Evolutionary conservation across 495 filamentous ascomycete species (phyloP), one percentile per base, ranked within the genome.

Genomic region (Aspergillus heteromorphus): DNA sequence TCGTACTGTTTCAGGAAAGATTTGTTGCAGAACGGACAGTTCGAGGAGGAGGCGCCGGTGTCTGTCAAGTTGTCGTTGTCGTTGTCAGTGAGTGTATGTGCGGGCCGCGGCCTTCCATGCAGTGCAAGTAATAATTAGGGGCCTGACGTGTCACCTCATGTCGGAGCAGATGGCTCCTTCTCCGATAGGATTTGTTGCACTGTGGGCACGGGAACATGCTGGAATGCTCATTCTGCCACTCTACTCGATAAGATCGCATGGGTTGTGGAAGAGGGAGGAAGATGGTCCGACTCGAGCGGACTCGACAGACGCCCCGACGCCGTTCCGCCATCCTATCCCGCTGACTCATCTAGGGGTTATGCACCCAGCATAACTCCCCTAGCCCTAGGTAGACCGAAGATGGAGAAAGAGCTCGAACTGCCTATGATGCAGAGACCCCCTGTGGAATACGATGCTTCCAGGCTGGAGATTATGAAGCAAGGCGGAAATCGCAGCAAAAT

Each of bases 1-100:
- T 25, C 56, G 5, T 56, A 73, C 70, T 59, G 59, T 36, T 71
- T 73, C 27, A 62, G 21, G 40, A 73, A 71, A 2, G 67, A 51
- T 48, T 73, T 73, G 1, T 66, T 62, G 58, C 70, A 73, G n/a
- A 71, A 61, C 4, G 65, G 68, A n/a, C 70, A 73, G 45, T 55
- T 63, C 13, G 63, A 68, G 43, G 64, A 49, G 25, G 36, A 48
- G 25, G 66, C 57, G 16, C 48, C 48, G 40, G 59, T 65, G 59
- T 73, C 70, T 73, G 17, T 34, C 21, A 14, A 7, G 23, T 27
- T 7, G 23, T 27, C 23, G 7, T 27, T 27, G 23, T 27, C 7
- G 23, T 41, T n/a, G 55, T 71, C 48, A 71, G 57, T 41, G 6
- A 34, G 23, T 41, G 2, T 1, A 40, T 6, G 13, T 29, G 8